Evolutionary conservation across 2,329 filamentous ascomycete species (phyloP).

Genomic region (Fusarium anguioides): DNA sequence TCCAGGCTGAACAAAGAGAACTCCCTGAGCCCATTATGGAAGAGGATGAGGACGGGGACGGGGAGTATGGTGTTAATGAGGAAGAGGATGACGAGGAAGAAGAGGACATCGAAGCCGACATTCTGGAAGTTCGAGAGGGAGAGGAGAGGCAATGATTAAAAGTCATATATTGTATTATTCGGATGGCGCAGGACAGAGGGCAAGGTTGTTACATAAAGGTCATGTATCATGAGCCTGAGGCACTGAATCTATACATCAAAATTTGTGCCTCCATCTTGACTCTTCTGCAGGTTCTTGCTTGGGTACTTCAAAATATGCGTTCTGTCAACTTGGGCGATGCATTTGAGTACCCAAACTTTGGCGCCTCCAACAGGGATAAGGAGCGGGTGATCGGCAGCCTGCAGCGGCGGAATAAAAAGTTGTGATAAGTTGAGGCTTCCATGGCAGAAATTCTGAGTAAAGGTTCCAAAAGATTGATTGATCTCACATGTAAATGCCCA

Average conservation of each 20-base stretch:
- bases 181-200: slow-evolving; percentile 15
- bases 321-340: neutral
- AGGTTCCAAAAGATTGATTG: no score
- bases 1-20: slow-evolving; percentile 54
- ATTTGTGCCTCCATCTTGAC: neutral
- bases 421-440: neutral
- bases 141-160: slow-evolving; percentile 36
- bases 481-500: no score
- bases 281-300: neutral
- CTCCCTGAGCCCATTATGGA: slow-evolving; percentile 41
- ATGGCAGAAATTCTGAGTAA: no score
- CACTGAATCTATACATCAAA: neutral
- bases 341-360: slow-evolving; percentile 16
- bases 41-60: slow-evolving; percentile 48
- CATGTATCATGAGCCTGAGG: slow-evolving; percentile 1
- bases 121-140: slow-evolving; percentile 51
- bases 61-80: slow-evolving; percentile 46
- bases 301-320: neutral
- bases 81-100: slow-evolving; percentile 49
- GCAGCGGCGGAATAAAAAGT: neutral
- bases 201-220: neutral
- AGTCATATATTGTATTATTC: slow-evolving; percentile 3
- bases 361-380: slow-evolving; percentile 1
- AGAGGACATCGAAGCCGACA: slow-evolving; percentile 49
- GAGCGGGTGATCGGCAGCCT: slow-evolving; percentile 28